These are phyloP conservation scores for Scolecobasidium constrictum DNA, from an alignment of 2,329 filamentous ascomycete species.

Conservation along the genomic window DNA sequence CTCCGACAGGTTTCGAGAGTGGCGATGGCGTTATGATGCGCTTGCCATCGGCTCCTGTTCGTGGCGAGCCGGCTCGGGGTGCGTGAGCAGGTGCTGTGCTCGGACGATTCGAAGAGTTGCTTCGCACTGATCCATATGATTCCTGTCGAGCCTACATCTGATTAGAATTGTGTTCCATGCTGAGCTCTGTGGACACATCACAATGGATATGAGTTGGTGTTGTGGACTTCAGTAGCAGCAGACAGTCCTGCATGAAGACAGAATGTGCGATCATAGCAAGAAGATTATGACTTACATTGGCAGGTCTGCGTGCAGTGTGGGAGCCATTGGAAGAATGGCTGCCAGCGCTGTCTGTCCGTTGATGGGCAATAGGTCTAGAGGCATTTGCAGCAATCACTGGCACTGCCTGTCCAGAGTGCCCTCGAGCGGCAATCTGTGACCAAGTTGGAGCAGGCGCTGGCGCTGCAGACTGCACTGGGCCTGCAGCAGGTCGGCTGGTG, in stretches of 20 bases:
- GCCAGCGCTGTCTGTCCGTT: slow-evolving; percentile 24
- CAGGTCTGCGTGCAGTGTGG: slow-evolving; percentile 18
- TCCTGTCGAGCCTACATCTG: slow-evolving; percentile 4
- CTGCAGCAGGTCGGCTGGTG: neutral
- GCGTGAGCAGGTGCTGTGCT: slow-evolving; percentile 4
- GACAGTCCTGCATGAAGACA: neutral
- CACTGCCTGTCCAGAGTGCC: neutral
- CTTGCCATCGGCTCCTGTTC: slow-evolving; percentile 16
- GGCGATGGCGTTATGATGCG: slow-evolving; percentile 34
- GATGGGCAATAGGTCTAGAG: slow-evolving; percentile 12
- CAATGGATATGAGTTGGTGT: no score
- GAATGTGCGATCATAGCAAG: neutral
- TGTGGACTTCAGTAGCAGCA: neutral
- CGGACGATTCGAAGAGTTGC: neutral
- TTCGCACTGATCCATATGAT: neutral
- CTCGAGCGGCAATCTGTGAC: slow-evolving; percentile 9
- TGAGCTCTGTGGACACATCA: no score
- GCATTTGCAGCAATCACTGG: neutral
- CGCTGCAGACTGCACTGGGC: neutral
- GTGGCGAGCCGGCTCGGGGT: slow-evolving; percentile 8
- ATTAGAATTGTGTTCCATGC: slow-evolving; percentile 1
- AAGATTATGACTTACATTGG: slow-evolving; percentile 19
- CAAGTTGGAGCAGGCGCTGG: slow-evolving; percentile 12
- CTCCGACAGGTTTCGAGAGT: slow-evolving; percentile 30
- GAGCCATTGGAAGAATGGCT: slow-evolving; percentile 22